Evolutionary conservation across 202 grass and related monocot species (phyloP).

Genomic region (Schoenoplectus tabernaemontani): DNA sequence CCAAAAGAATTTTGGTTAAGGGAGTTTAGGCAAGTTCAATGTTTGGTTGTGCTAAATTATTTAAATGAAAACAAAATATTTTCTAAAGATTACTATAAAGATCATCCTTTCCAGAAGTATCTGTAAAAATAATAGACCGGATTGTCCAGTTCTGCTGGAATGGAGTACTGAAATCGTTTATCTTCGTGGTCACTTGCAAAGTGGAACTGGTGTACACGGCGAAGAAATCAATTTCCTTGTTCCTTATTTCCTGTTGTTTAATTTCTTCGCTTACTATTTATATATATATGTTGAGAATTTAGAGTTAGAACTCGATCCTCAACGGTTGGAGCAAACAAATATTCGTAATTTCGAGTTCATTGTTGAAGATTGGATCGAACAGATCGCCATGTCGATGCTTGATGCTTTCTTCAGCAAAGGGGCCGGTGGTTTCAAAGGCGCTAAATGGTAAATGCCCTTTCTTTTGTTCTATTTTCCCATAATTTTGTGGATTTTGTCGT

Average conservation of each 20-base stretch:
- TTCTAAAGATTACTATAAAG: not conserved
- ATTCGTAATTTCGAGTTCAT: slow-evolving; percentile 6
- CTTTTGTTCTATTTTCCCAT: not conserved
- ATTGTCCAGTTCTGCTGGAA: not conserved
- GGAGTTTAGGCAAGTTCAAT: not conserved
- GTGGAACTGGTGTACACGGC: slow-evolving; percentile 27
- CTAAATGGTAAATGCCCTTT: slow-evolving; percentile 57
- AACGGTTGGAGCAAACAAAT: not conserved
- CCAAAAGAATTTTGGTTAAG: not conserved
- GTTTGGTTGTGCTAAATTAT: not conserved
- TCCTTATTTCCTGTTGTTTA: not conserved
- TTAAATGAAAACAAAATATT: not conserved
- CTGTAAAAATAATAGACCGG: not conserved
- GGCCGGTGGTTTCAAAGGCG: slow-evolving; percentile 48
- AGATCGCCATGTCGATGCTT: slow-evolving; percentile 66
- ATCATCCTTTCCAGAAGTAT: not conserved
- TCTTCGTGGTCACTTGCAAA: not conserved
- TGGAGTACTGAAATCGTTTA: not conserved
- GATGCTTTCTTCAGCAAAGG: slow-evolving; percentile 80
- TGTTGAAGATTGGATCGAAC: not conserved
- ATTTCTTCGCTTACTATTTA: not conserved
- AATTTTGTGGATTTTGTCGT: not conserved
- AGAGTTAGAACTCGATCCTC: not conserved
- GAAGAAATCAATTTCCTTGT: not conserved
- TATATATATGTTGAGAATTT: not conserved